phyloP scores from a whole-genome alignment of 2,329 filamentous ascomycete genomes.

The Pezicula carpinea region DNA sequence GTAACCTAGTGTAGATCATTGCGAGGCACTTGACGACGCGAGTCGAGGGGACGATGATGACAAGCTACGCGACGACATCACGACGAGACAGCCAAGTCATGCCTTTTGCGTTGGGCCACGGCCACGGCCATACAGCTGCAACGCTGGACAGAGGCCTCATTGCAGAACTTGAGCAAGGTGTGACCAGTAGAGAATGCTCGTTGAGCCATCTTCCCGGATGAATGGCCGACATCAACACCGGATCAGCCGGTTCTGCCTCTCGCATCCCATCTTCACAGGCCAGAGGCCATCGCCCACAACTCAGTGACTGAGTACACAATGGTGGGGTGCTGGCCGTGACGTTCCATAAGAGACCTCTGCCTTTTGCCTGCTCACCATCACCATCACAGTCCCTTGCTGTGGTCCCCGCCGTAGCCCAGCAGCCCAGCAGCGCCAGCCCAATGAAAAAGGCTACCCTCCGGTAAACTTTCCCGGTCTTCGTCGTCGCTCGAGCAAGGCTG shows the following conservation, averaged over 20 bases:
- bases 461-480: neutral
- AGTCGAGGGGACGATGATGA: neutral
- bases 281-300: neutral
- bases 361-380: too few relatives aligned
- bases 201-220: too few relatives aligned
- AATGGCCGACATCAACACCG: too few relatives aligned
- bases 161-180: too few relatives aligned
- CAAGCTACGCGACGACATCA: neutral
- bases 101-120: neutral
- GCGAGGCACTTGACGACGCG: neutral
- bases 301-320: neutral
- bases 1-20: neutral
- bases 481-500: neutral
- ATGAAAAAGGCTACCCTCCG: neutral
- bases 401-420: neutral
- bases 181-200: too few relatives aligned
- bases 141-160: too few relatives aligned
- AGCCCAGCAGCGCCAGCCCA: too few relatives aligned
- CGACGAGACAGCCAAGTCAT: too few relatives aligned
- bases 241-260: too few relatives aligned
- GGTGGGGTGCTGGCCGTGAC: slow-evolving; percentile 2
- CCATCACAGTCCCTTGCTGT: neutral
- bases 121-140: too few relatives aligned
- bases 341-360: too few relatives aligned
- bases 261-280: too few relatives aligned